These are phyloP conservation scores for Ophiostoma montium DNA, from an alignment of 2,329 filamentous ascomycete species.

Conservation along the genomic window DNA sequence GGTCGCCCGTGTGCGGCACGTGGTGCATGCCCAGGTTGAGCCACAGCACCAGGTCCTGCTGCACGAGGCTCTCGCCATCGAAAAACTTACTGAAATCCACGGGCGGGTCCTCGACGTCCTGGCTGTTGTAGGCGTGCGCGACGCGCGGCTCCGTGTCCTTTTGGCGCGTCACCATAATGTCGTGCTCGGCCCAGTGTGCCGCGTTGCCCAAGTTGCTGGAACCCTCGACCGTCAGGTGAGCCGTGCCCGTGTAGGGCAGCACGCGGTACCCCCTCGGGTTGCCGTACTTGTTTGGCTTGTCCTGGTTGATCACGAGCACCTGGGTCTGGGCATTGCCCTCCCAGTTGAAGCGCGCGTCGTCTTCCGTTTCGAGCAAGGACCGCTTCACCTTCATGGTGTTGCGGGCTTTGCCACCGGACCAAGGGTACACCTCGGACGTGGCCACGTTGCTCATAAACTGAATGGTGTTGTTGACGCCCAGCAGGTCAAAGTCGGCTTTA, in stretches of 20 bases:
- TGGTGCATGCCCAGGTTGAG: slow-evolving; percentile 42
- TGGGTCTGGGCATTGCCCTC: slow-evolving; percentile 30
- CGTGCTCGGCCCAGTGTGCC: slow-evolving; percentile 33
- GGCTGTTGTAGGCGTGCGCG: slow-evolving; percentile 31
- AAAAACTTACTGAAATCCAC: slow-evolving; percentile 37
- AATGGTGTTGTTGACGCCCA: slow-evolving; percentile 32
- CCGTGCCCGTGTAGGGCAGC: slow-evolving; percentile 23
- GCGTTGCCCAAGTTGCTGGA: slow-evolving; percentile 31
- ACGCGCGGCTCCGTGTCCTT: slow-evolving; percentile 37
- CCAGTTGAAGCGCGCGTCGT: slow-evolving; percentile 32
- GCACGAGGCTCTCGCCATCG: slow-evolving; percentile 25
- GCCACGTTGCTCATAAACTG: slow-evolving; percentile 22
- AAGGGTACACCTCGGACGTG: slow-evolving; percentile 26
- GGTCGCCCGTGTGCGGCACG: slow-evolving; percentile 36
- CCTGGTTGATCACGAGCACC: slow-evolving; percentile 37
- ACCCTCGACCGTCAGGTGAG: slow-evolving; percentile 33
- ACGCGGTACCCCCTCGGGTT: slow-evolving; percentile 38
- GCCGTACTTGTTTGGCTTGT: slow-evolving; percentile 32
- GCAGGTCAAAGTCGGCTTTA: slow-evolving; percentile 39
- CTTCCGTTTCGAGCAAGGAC: slow-evolving; percentile 27
- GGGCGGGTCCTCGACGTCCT: slow-evolving; percentile 30
- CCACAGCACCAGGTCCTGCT: slow-evolving; percentile 36
- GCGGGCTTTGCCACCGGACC: slow-evolving; percentile 30
- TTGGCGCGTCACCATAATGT: slow-evolving; percentile 34
- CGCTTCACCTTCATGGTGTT: slow-evolving; percentile 39